phyloP scores from a whole-genome alignment of 2,329 filamentous ascomycete genomes.

The Apiospora rasikravindrae region DNA sequence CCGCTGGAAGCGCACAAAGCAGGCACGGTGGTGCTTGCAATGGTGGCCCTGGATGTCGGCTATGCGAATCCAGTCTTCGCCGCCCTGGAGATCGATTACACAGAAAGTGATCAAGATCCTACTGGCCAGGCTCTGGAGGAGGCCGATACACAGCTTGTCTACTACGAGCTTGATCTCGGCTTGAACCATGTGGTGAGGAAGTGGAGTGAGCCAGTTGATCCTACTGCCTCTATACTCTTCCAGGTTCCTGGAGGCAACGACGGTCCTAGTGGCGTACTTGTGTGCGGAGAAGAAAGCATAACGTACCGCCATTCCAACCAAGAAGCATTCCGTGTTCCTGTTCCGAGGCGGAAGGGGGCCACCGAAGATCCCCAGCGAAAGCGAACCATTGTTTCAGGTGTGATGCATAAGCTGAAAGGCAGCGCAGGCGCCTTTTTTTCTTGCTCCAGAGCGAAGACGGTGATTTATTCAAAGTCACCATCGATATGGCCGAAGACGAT shows the following conservation, averaged over 20 bases:
- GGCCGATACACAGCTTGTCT: constrained; percentile 88
- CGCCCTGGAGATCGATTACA: constrained; percentile 91
- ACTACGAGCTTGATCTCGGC: constrained; percentile 96
- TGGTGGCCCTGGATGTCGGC: constrained; percentile 90
- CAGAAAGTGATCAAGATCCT: constrained; percentile 88
- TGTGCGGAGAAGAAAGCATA: constrained; percentile 92
- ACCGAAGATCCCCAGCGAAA: constrained; percentile 94
- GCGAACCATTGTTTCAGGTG: constrained; percentile 83
- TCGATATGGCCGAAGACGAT: constrained; percentile 86
- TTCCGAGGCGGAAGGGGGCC: constrained; percentile 83
- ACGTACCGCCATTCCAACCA: constrained; percentile 98
- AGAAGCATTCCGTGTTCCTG: constrained; percentile 84
- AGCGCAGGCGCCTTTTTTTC: constrained; percentile 91
- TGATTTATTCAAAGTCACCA: constrained; percentile 95
- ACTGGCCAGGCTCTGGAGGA: constrained; percentile 82
- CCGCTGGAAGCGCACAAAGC: constrained; percentile 95
- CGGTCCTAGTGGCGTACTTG: constrained; percentile 91
- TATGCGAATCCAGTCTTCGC: constrained; percentile 98
- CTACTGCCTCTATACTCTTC: constrained; percentile 87
- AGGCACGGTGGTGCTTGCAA: constrained; percentile 85
- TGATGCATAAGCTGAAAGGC: constrained; percentile 95
- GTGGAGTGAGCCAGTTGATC: constrained; percentile 93
- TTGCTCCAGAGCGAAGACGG: constrained; percentile 95
- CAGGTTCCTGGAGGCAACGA: constrained; percentile 94
- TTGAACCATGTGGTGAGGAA: constrained; percentile 96